Evolutionary conservation across 140 eudicot species (phyloP).

Genomic region (Bidens hawaiensis): DNA sequence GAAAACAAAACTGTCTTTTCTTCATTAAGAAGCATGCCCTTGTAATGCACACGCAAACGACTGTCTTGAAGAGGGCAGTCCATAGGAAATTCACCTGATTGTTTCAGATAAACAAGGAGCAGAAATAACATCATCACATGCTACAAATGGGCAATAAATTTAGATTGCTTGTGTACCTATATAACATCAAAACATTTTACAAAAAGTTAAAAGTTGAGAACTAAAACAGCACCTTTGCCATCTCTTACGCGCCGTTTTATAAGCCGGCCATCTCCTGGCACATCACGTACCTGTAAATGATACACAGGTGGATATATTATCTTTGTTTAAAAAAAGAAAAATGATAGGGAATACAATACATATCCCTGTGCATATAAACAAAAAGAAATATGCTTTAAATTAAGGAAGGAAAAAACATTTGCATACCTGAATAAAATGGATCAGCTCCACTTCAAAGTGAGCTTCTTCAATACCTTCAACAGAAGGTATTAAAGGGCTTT

Average conservation of each 20-base stretch:
- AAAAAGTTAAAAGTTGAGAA: background rate
- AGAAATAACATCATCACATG: conserved; percentile 11
- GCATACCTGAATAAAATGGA: conserved; percentile 86
- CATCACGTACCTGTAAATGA: conserved; percentile 80
- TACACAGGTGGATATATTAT: background rate
- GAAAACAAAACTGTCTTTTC: conserved; percentile 62
- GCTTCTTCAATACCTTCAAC: conserved; percentile 64
- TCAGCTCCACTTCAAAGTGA: conserved; percentile 95
- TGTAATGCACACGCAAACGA: conserved; percentile 79
- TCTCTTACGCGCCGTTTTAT: conserved; percentile 92
- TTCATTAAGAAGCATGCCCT: conserved; percentile 77
- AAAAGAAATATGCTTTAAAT: background rate
- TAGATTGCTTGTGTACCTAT: background rate
- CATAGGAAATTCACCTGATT: conserved; percentile 97
- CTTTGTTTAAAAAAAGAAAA: too few relatives aligned
- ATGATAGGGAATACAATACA: background rate
- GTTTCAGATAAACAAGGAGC: conserved; percentile 14
- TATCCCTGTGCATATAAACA: conserved; percentile 1
- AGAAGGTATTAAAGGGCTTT: conserved; percentile 48
- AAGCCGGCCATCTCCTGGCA: conserved; percentile 98
- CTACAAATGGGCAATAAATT: background rate
- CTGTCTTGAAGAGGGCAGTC: conserved; percentile 99
- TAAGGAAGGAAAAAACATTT: background rate
- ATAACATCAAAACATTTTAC: background rate
- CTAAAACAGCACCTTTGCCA: conserved; percentile 69